Percentiles rank a stretch among this genome's conserved stretches.
These are phyloP conservation scores for Cyamopsis tetragonoloba DNA, from an alignment of 306 rosid genomes.

Conservation along the genomic window DNA sequence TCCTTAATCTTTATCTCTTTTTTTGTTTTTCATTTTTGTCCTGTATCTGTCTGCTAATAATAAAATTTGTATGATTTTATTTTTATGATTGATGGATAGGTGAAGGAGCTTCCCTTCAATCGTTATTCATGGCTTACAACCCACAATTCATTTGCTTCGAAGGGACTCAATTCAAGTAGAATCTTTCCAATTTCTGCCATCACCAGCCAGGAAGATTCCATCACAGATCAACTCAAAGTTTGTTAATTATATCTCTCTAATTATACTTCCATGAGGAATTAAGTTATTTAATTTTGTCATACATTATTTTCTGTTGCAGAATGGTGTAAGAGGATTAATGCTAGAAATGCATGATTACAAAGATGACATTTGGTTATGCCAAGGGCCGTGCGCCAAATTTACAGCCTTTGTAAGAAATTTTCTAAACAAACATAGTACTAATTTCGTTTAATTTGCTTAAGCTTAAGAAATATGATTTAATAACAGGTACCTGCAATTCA, in stretches of 20 bases:
- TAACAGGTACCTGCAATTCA: slow-evolving; percentile 63
- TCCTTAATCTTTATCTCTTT: background rate
- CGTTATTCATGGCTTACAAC: slow-evolving; percentile 35
- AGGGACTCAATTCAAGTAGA: background rate
- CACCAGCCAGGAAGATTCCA: slow-evolving; percentile 30
- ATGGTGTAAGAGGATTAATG: slow-evolving; percentile 35
- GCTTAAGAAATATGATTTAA: slow-evolving; percentile 12
- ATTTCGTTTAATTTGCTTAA: background rate
- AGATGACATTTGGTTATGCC: slow-evolving; percentile 27
- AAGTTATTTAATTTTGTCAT: too few relatives aligned
- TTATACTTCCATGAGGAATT: too few relatives aligned
- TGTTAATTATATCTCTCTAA: background rate
- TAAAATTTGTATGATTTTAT: background rate
- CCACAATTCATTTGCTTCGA: slow-evolving; percentile 26
- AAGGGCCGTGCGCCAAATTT: slow-evolving; percentile 14
- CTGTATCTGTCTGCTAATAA: background rate
- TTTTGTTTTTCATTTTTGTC: background rate
- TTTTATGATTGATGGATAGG: slow-evolving; percentile 11
- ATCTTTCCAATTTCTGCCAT: background rate
- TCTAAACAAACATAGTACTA: background rate
- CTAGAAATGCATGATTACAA: slow-evolving; percentile 29
- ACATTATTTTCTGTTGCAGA: slow-evolving; percentile 7
- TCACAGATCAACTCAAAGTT: slow-evolving; percentile 26
- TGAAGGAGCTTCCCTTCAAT: slow-evolving; percentile 30
- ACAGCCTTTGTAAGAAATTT: slow-evolving; percentile 30